Base-by-base conservation (phyloP, 139 green algal species). In the Tetradesmus lagerheimii region DNA sequence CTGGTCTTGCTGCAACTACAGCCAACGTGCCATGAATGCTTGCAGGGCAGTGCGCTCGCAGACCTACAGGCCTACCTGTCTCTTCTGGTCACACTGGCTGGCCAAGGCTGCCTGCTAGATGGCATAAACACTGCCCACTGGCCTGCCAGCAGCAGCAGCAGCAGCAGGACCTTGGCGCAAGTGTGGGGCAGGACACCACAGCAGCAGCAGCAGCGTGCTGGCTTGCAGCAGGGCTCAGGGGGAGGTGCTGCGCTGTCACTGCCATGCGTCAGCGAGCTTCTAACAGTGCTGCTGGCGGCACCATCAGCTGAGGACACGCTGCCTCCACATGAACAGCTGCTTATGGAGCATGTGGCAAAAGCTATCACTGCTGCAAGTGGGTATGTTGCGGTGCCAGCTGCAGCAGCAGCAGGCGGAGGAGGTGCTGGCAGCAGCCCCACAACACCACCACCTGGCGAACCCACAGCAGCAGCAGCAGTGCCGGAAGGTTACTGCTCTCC, bases 211-310 rank as follows among this genome's bases (percentile, higher is more conserved):
- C 39, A 34, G 34, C 35, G 75, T 16, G 11, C 31, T 38, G 71
- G 71, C 71, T 41, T 79, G 71, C 71, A 37, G 31, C 75, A 81
- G 75, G 75, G 75, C 16, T 27, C 16, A 64, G 62, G 50, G 20
- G 85, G 25, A 47, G 29, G 8, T 41, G 39, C 34, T 14, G 39
- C 38, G 23, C 57, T 89, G 85, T 74, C 85, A 18, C 16, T 89
- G 47, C 71, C 83, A 31, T 88, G 83, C 38, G 66, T 89, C 35
- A 83, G 85, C 34, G 85, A 89, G 66, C 67, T 89, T 16, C 25
- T 89, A 2, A 29, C 43, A 23, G 66, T 43, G 27, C 34, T 89
- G 35, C 37, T 81, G 85, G 34, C 41, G 14, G 5, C 37, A 25
- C 85, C 66, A 23, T 89, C 85, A 27, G 85, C 85, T 20, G 67